Percentiles rank a stretch among this genome's conserved stretches.
Conservation (phyloP, 192 early-diverging fungal genomes). For the Rhizoclosmatium sp. region DNA sequence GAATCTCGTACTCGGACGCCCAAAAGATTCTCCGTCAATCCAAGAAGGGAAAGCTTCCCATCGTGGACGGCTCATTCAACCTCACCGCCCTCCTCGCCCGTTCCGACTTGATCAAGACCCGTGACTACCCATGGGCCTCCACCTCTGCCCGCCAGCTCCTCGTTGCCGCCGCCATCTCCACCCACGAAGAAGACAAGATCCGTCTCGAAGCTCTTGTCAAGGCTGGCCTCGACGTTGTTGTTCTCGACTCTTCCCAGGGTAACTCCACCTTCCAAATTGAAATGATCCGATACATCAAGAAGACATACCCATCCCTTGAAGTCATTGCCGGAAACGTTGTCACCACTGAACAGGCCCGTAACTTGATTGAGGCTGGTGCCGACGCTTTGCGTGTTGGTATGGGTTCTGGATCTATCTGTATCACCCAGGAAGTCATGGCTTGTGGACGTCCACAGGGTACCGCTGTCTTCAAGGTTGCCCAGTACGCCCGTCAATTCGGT, state of each 20-base stretch:
- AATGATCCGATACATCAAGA: conserved; percentile 94
- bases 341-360: conserved; percentile 92
- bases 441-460: conserved; percentile 98
- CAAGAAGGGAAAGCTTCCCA: conserved; percentile 97
- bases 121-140: conserved; percentile 93
- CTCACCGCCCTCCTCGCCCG: conserved; percentile 91
- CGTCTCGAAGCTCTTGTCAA: conserved; percentile 86
- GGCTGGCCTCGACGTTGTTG: conserved; percentile 95
- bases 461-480: conserved; percentile 94
- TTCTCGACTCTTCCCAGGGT: conserved; percentile 96
- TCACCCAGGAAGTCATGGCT: conserved; percentile 97
- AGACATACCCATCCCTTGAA: conserved; percentile 80
- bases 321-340: conserved; percentile 98
- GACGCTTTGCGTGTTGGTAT: conserved; percentile 96
- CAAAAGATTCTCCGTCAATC: conserved; percentile 86
- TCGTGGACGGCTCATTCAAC: conserved; percentile 82
- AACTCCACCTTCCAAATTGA: conserved; percentile 94
- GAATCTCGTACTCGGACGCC: conserved; percentile 90
- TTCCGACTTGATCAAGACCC: conserved; percentile 96
- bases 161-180: conserved; percentile 91
- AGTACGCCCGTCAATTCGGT: conserved; percentile 92
- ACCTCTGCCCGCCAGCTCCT: conserved; percentile 93
- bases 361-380: conserved; percentile 90
- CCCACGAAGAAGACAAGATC: conserved; percentile 86
- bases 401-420: conserved; percentile 98